Conservation (phyloP, 1,284 basidiomycete species). For the Agaricales sp. region DNA sequence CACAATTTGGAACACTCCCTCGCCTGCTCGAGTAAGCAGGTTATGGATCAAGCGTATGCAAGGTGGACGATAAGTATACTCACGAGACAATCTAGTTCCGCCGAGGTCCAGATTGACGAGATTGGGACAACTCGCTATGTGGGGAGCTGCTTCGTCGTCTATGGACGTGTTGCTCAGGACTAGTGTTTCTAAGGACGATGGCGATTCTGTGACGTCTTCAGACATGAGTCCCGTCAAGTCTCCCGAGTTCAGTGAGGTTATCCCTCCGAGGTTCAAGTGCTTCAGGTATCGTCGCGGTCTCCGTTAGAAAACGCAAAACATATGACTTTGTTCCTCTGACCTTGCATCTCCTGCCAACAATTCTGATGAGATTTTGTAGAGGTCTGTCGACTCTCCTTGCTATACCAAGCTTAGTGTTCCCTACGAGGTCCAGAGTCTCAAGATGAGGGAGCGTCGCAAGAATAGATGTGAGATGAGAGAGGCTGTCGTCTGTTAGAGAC, state of each 20-base stretch:
- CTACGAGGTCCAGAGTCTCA: constrained; percentile 47
- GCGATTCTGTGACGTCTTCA: constrained; percentile 16
- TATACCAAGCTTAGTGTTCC: constrained; percentile 48
- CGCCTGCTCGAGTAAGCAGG: constrained; percentile 25
- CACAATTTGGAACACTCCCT: constrained; percentile 44
- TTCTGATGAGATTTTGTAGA: constrained; percentile 35
- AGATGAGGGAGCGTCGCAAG: constrained; percentile 28
- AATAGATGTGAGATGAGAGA: constrained; percentile 33
- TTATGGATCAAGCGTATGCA: background rate
- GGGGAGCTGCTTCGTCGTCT: constrained; percentile 43
- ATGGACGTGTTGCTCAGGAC: constrained; percentile 52
- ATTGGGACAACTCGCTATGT: constrained; percentile 37
- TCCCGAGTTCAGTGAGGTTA: constrained; percentile 38
- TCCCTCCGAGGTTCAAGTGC: constrained; percentile 45
- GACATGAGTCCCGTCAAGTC: constrained; percentile 40
- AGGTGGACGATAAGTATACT: constrained; percentile 9
- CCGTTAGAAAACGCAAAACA: background rate
- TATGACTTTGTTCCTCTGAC: constrained; percentile 18
- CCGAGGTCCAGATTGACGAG: constrained; percentile 41
- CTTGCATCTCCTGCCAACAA: constrained; percentile 50
- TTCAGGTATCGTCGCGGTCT: constrained; percentile 14
- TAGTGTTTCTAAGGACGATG: constrained; percentile 33
- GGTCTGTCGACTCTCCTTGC: constrained; percentile 24
- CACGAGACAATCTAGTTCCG: constrained; percentile 51
- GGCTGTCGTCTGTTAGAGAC: constrained; percentile 42